These are phyloP conservation scores for Yarrowia divulgata DNA, from an alignment of 805 yeast genomes.

Conservation along the genomic window DNA sequence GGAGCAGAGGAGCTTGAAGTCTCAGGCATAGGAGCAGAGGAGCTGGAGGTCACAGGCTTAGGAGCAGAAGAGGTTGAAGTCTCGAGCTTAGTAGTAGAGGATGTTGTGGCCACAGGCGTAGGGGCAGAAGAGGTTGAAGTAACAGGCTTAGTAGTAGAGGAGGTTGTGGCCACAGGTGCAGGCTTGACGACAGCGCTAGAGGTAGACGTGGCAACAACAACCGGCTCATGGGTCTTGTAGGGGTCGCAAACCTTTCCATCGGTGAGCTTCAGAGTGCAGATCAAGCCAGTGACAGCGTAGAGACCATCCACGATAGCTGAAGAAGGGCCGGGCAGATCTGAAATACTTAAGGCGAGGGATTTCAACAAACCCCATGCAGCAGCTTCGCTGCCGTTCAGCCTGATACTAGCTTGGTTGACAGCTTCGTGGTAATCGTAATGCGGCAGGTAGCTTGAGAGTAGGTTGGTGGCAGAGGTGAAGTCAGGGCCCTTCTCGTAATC, in stretches of 20 bases:
- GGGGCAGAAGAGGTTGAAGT: background rate
- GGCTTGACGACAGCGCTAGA: too few species aligned
- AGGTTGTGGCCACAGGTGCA: too few species aligned
- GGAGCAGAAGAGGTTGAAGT: background rate
- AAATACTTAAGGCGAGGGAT: background rate
- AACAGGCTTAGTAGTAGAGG: too few species aligned
- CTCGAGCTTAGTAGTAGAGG: background rate
- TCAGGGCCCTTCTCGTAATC: background rate
- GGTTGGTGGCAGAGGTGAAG: background rate
- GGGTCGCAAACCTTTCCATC: background rate
- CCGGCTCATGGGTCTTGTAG: background rate
- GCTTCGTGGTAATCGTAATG: conserved; percentile 6
- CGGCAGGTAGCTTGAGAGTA: background rate
- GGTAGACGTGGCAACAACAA: too few species aligned
- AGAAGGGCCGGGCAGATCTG: background rate
- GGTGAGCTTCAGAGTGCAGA: background rate
- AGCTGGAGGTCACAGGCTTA: background rate
- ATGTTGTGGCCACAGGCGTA: background rate
- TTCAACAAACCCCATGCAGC: background rate
- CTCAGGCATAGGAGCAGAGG: too few species aligned
- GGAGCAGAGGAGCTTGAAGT: background rate
- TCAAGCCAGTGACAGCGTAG: background rate
- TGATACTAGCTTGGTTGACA: background rate
- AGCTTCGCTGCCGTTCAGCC: too few species aligned
- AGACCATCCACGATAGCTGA: background rate